phyloP scores from a whole-genome alignment of 1,139 yeast species.

The Pichia norvegensis region DNA sequence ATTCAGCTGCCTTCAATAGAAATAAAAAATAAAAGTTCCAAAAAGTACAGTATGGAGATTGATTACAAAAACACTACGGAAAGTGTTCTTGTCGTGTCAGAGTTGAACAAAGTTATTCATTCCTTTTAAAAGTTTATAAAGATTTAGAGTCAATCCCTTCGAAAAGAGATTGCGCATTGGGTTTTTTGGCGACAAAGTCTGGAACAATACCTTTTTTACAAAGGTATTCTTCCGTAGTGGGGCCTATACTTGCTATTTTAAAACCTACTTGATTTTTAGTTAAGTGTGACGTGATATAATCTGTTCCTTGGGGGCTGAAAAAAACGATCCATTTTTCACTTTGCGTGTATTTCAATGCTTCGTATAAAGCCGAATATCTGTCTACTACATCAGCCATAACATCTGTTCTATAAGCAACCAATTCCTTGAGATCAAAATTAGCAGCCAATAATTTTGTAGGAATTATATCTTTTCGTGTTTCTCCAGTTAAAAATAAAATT shows the following conservation, averaged over 20 bases:
- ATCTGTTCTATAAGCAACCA: constrained; percentile 63
- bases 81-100: constrained; percentile 66
- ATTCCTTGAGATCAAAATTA: constrained; percentile 49
- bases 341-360: constrained; percentile 9
- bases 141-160: constrained; percentile 28
- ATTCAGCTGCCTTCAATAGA: constrained; percentile 56
- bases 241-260: constrained; percentile 81
- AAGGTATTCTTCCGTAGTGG: constrained; percentile 74
- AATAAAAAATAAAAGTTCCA: constrained; percentile 31
- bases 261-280: constrained; percentile 24
- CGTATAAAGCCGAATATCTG: constrained; percentile 30
- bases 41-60: constrained; percentile 44
- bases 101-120: constrained; percentile 52
- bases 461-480: constrained; percentile 71
- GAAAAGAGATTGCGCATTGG: constrained; percentile 57
- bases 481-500: constrained; percentile 84
- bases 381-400: constrained; percentile 39
- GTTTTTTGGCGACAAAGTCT: constrained; percentile 59
- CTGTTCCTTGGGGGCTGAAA: constrained; percentile 88
- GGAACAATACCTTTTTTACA: constrained; percentile 45
- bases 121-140: constrained; percentile 34
- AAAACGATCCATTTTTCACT: constrained; percentile 60
- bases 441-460: constrained; percentile 49
- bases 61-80: constrained; percentile 64
- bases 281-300: constrained; percentile 45